phyloP scores from a whole-genome alignment of 345 rosid species.

The Gossypium raimondii region DNA sequence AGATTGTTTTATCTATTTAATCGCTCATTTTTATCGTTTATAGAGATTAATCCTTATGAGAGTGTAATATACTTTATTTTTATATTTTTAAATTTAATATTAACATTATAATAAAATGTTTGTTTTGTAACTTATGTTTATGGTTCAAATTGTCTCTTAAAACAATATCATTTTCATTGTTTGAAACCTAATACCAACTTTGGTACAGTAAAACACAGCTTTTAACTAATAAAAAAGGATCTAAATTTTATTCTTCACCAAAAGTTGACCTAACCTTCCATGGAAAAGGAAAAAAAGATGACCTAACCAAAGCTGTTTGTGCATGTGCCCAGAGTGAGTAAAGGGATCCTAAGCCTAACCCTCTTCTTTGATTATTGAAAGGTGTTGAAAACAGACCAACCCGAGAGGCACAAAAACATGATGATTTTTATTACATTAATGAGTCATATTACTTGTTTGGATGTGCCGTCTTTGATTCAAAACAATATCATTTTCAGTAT shows the following conservation, averaged over 20 bases:
- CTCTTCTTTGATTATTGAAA: neutral
- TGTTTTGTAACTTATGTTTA: too few species aligned
- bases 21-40: too few species aligned
- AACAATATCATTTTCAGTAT: neutral
- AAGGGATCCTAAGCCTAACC: constrained; percentile 14
- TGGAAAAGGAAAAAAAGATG: neutral
- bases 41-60: too few species aligned
- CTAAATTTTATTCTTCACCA: neutral
- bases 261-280: neutral
- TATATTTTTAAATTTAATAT: too few species aligned
- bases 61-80: too few species aligned
- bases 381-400: neutral
- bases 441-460: neutral
- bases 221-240: neutral
- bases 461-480: neutral
- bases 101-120: too few species aligned
- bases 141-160: too few species aligned
- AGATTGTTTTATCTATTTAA: too few species aligned
- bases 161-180: too few species aligned
- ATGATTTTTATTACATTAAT: neutral
- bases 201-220: neutral
- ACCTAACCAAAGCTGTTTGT: neutral
- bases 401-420: neutral
- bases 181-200: too few species aligned
- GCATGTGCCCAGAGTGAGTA: neutral